Percentiles rank a stretch among this genome's conserved stretches.
phyloP scores from a whole-genome alignment of 352 stramenopile genomes.

The Globisporangium takayamanum region DNA sequence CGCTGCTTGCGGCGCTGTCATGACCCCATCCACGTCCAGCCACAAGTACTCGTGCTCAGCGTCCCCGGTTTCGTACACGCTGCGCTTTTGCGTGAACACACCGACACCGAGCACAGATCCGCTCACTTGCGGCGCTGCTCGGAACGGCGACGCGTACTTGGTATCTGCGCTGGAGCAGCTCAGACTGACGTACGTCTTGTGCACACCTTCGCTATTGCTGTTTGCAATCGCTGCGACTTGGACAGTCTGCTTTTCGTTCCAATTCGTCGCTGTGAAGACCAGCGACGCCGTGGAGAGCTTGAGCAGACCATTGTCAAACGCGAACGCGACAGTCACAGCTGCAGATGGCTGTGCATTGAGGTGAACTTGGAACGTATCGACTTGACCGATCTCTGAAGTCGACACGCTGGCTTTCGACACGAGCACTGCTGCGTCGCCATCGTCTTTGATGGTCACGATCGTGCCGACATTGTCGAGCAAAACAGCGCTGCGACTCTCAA shows the following conservation, averaged over 20 bases:
- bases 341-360: slow-evolving; percentile 45
- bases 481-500: slow-evolving; percentile 28
- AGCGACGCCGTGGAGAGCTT: slow-evolving; percentile 21
- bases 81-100: slow-evolving; percentile 45
- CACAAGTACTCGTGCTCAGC: slow-evolving; percentile 41
- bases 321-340: slow-evolving; percentile 30
- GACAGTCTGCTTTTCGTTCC: slow-evolving; percentile 28
- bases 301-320: slow-evolving; percentile 12
- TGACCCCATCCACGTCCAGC: slow-evolving; percentile 31
- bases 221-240: slow-evolving; percentile 29
- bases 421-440: slow-evolving; percentile 52
- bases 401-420: slow-evolving; percentile 62
- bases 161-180: slow-evolving; percentile 27
- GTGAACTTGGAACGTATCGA: slow-evolving; percentile 36
- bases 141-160: slow-evolving; percentile 32
- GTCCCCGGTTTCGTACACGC: slow-evolving; percentile 54
- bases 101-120: slow-evolving; percentile 31
- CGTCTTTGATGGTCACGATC: slow-evolving; percentile 64
- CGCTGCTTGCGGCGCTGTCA: slow-evolving; percentile 31
- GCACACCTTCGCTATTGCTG: slow-evolving; percentile 27
- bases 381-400: slow-evolving; percentile 58
- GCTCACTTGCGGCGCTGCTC: slow-evolving; percentile 10
- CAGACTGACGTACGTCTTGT: slow-evolving; percentile 27
- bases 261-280: slow-evolving; percentile 39
- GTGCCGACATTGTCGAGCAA: slow-evolving; percentile 55